Base-by-base conservation (phyloP, 192 early-diverging fungal species). In the Physocladia obscura region DNA sequence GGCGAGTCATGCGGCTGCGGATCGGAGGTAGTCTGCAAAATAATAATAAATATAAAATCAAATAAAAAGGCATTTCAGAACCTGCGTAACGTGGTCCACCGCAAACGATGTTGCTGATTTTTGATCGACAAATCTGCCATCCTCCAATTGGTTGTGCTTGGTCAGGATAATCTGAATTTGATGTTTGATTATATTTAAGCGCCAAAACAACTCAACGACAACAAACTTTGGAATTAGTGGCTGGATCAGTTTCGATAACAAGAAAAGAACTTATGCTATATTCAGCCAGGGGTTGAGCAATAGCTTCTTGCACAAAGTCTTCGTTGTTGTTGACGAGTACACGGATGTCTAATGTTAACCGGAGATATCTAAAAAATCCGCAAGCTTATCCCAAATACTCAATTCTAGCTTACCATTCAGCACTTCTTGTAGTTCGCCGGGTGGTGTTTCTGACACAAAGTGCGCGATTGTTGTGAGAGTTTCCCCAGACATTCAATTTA, bases 391-490 rank as follows among this genome's bases (percentile, higher is more conserved):
- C n/a, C n/a, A n/a, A n/a, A n/a, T n/a, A n/a, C n/a, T n/a, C n/a
- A n/a, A n/a, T n/a, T n/a, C n/a, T n/a, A n/a, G n/a, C n/a, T 5
- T n/a, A 60, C 35, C 27, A 68, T 95, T 96, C 70, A 93, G 94
- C 29, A 99, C 95, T 79, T 97, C 93, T 79, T 92, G 92, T 5
- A 97, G 86, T 84, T 99, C 94, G 44, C 97, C 97, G 6, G 97
- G 97, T n/a, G 97, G 97, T 58, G 90, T 90, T 48, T 91, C 84
- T 49, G 92, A 78, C 15, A 97, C 80, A 64, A 97, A 90, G 27
- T 81, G 73, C 27, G 88, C 83, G 26, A 89, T 90, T 72, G 90
- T 92, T 71, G 88, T 24, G 8, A 73, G 62, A 26, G 62, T 73
- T n/a, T n/a, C n/a, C n/a, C n/a, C n/a, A n/a, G n/a, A n/a, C n/a